Conservation (phyloP, 495 filamentous ascomycete species). For the Neurospora sp. region DNA sequence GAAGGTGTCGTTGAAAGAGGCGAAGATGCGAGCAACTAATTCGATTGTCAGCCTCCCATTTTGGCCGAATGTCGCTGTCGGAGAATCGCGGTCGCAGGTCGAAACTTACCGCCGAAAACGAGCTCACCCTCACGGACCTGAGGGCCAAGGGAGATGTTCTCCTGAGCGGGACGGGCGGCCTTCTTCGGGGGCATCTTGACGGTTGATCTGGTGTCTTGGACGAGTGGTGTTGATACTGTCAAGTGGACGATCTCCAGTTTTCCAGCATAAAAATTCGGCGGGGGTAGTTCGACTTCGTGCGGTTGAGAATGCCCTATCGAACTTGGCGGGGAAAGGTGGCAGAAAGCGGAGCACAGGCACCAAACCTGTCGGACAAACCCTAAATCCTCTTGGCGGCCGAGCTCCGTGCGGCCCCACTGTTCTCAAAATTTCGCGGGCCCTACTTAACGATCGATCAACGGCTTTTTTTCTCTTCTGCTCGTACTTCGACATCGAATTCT, state of each 20-base stretch:
- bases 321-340: conserved; percentile 17
- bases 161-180: conserved; percentile 61
- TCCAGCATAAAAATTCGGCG: conserved; percentile 18
- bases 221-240: conserved; percentile 11
- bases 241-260: conserved; percentile 7
- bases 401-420: conserved; percentile 11
- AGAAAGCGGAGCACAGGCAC: conserved; percentile 13
- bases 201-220: conserved; percentile 14
- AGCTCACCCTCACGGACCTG: conserved; percentile 68
- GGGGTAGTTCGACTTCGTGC: conserved; percentile 14
- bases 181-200: conserved; percentile 79
- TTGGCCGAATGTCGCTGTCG: not conserved
- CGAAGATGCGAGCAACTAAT: conserved; percentile 91
- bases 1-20: conserved; percentile 97
- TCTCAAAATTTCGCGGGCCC: conserved; percentile 4
- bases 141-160: conserved; percentile 98
- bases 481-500: conserved; percentile 5
- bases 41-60: conserved; percentile 3
- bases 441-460: conserved; percentile 9
- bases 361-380: conserved; percentile 16
- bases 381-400: conserved; percentile 13
- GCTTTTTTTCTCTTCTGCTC: conserved; percentile 9
- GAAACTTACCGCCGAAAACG: conserved; percentile 65
- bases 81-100: not conserved
- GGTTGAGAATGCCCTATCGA: conserved; percentile 18